Evolutionary conservation across 169 alveolate species (phyloP), one percentile per base, ranked within the genome.

Genomic region (Plasmodium billcollinsi): DNA sequence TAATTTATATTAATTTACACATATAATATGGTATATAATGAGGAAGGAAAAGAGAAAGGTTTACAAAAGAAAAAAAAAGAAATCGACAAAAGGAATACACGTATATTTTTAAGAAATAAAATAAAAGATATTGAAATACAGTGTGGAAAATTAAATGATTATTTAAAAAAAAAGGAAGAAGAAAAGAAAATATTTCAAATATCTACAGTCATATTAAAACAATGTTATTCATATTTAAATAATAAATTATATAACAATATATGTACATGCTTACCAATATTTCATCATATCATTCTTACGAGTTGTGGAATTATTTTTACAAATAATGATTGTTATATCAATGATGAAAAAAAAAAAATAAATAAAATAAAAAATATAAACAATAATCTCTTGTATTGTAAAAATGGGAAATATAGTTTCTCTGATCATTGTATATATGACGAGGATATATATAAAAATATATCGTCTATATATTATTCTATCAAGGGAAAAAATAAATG

Each of bases 261-360:
- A 18, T n/a, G 66, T 50, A 9, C 59, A 33, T 33, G 45, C 5
- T 33, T 33, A 33, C 45, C 45, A 33, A 7, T 33, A 33, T 76
- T 69, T 20, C 21, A 20, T 21, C 21, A 69, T n/a, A 20, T 52
- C 26, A 65, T 76, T 76, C 7, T 76, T 18, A 63, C 63, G 4
- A 76, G 71, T 5, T 76, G 89, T 65, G 89, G 89, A 33, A 63
- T 76, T 20, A 24, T 76, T 76, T 76, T 76, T 33, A 63, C 89
- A 3, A 71, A 66, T 66, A 29, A 15, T 52, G n/a, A 33, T 33
- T 33, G 8, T 33, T 33, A 33, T 7, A 26, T 66, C 21, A 52
- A 66, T 33, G 15, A 66, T 52, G 7, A 29, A 29, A 29, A n/a
- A 5, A 14, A 52, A 66, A 52, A 52, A 66, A 3, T 45, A 33